A percentile compares a stretch with the other conserved stretches of the same genome.
Conservation (phyloP, 164 flowering plant species). For the Platanus orientalis region DNA sequence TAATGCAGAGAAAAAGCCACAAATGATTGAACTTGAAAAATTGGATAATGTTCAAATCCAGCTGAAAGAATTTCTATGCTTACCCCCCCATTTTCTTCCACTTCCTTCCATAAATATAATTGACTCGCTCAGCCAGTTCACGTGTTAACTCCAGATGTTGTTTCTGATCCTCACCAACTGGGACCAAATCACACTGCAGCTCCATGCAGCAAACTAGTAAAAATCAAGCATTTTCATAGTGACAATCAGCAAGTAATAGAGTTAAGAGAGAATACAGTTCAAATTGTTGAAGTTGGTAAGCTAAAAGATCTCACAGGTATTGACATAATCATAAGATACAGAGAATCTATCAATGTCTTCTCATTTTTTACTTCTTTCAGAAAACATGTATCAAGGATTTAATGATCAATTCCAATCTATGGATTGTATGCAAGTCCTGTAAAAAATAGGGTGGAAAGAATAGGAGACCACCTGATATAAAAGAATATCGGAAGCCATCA, state of each 20-base stretch:
- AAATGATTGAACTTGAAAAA: neutral
- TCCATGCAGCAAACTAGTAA: slow-evolving; percentile 29
- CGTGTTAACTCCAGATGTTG: slow-evolving; percentile 94
- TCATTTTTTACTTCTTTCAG: neutral
- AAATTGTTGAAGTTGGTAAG: neutral
- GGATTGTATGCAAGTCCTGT: neutral
- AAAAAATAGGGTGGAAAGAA: neutral
- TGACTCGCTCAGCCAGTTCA: slow-evolving; percentile 85
- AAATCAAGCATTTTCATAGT: slow-evolving; percentile 24
- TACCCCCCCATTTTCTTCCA: slow-evolving; percentile 99
- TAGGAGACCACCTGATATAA: slow-evolving; percentile 65
- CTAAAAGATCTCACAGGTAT: neutral
- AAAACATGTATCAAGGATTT: neutral
- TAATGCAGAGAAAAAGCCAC: slow-evolving; percentile 2
- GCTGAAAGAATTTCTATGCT: slow-evolving; percentile 16
- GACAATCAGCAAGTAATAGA: neutral
- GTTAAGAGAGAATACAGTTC: neutral
- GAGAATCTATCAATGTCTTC: neutral
- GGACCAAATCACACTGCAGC: slow-evolving; percentile 91
- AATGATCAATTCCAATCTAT: neutral
- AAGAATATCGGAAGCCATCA: slow-evolving; percentile 96
- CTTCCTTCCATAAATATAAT: slow-evolving; percentile 81
- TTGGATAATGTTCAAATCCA: neutral
- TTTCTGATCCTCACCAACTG: slow-evolving; percentile 96
- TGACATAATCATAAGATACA: neutral